phyloP scores from a whole-genome alignment of 805 yeast genomes.

The Pichia cephalocereana region DNA sequence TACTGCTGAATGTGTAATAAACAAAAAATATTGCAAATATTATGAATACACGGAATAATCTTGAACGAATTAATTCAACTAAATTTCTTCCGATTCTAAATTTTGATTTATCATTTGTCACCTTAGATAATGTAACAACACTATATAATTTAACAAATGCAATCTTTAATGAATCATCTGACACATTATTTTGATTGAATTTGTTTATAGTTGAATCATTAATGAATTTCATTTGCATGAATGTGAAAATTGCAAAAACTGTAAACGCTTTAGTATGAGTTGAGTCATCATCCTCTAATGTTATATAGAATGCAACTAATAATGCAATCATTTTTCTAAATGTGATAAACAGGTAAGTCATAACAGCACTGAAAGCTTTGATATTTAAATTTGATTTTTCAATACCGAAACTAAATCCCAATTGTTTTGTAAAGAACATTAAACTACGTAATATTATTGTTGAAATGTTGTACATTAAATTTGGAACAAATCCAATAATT shows the following conservation, averaged over 20 bases:
- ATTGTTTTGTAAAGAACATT: too few relatives aligned
- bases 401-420: too few relatives aligned
- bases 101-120: background rate
- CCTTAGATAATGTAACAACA: too few relatives aligned
- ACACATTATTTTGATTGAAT: too few relatives aligned
- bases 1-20: background rate
- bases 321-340: slow-evolving; percentile 22
- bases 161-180: slow-evolving; percentile 7
- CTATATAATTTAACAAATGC: slow-evolving; percentile 15
- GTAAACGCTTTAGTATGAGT: slow-evolving; percentile 21
- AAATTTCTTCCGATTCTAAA: background rate
- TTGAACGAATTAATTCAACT: background rate
- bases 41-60: background rate
- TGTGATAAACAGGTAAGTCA: slow-evolving; percentile 20
- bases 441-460: slow-evolving; percentile 4
- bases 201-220: background rate
- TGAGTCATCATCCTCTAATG: slow-evolving; percentile 21
- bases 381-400: background rate
- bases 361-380: slow-evolving; percentile 8
- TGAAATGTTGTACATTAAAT: slow-evolving; percentile 16
- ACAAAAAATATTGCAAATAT: background rate
- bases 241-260: slow-evolving; percentile 16
- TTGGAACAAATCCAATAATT: slow-evolving; percentile 17
- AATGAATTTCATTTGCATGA: slow-evolving; percentile 22
- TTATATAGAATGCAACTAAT: slow-evolving; percentile 21